These are phyloP conservation scores for Kodamaea anthophila DNA, from an alignment of 1,139 yeast species.

Conservation along the genomic window DNA sequence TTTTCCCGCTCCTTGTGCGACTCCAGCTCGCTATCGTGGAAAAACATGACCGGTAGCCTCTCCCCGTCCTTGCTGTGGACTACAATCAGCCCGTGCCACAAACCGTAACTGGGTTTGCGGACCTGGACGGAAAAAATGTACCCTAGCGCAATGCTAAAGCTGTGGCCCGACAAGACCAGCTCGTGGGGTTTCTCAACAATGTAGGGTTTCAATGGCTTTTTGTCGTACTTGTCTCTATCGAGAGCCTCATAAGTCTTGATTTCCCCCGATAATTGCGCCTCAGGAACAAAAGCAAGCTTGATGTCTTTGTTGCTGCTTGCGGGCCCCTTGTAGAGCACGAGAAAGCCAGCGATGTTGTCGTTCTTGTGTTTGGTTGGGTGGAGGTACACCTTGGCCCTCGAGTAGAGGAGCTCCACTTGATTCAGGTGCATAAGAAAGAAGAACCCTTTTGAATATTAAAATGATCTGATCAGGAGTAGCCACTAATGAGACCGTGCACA, in stretches of 20 bases:
- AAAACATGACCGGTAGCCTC: conserved; percentile 73
- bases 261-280: conserved; percentile 47
- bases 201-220: neutral
- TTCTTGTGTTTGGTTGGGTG: conserved; percentile 72
- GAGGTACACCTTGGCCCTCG: conserved; percentile 66
- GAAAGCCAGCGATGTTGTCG: conserved; percentile 76
- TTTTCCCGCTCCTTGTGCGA: conserved; percentile 62
- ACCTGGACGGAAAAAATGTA: conserved; percentile 74
- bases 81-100: conserved; percentile 88
- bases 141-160: conserved; percentile 56
- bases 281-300: conserved; percentile 73
- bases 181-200: conserved; percentile 46
- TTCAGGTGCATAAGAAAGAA: no score
- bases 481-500: no score
- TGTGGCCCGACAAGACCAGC: conserved; percentile 53
- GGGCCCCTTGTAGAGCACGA: conserved; percentile 56
- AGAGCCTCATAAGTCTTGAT: conserved; percentile 43
- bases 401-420: conserved; percentile 43
- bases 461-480: no score
- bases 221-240: conserved; percentile 33
- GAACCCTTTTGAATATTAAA: no score
- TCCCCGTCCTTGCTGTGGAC: conserved; percentile 67
- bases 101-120: conserved; percentile 75
- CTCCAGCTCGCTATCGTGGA: conserved; percentile 84
- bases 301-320: conserved; percentile 52